Base-by-base conservation (phyloP, 2,329 filamentous ascomycete genomes). In the Colletotrichum higginsianum region DNA sequence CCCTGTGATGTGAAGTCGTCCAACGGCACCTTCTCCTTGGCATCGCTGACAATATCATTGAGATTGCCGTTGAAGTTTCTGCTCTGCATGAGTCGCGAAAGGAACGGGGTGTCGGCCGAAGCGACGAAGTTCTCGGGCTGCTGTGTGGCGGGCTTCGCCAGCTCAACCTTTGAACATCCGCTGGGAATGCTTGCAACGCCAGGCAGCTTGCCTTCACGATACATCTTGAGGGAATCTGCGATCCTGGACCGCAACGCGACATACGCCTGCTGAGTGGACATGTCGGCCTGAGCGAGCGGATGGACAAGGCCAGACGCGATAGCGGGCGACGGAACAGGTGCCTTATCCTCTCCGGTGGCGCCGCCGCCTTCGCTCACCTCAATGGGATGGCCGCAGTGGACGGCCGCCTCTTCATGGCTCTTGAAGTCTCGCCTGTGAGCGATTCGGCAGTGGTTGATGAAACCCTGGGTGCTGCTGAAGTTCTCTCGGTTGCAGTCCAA, bases 361-460 rank as follows among this genome's bases (percentile, higher is more conserved):
- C 82, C 81, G 55, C 86, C 86, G 38, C 81, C 81, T 65, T 92
- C 90, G 74, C 92, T 88, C 74, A 89, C 85, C 76, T 97, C 93
- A 70, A 98, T 90, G 15, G 93, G 90, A 75, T 95, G 92, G 63
- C 96, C 96, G 76, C 94, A 97, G 71, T 93, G 93, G 67, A 95
- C 88, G 44, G 96, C 96, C 73, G 96, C 96, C 78, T 95, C 94
- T 81, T 98, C 96, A 78, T 99, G 96, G 77, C 94, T 98, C 83
- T 97, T 96, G 86, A 95, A 98, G 74, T 97, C 95, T 71, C 94
- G 89, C 79, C 93, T 93, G 83, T 99, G 96, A 35, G 95, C 95
- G 77, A 99, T 98, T 68, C 96, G 94, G 80, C 96, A 98, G 80
- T 99, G 96, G 79, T 99, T 99, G 84, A 99, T 96, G 83, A 98